These are phyloP conservation scores for Colletotrichum abscissum DNA, from an alignment of 2,329 filamentous ascomycete genomes.

Conservation along the genomic window DNA sequence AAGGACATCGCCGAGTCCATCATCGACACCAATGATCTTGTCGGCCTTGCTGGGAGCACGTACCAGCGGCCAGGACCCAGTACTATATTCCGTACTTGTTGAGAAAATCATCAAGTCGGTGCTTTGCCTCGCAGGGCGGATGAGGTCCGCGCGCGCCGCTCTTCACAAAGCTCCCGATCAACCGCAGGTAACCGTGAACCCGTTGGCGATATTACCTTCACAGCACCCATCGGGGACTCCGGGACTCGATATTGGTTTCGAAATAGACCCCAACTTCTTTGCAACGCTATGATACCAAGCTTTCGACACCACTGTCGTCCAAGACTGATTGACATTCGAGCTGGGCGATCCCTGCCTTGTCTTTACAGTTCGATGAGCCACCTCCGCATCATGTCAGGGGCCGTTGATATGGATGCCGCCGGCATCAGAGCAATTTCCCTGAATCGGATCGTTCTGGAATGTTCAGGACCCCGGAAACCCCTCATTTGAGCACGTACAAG, in stretches of 20 bases:
- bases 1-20: not conserved
- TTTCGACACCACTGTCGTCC: not conserved
- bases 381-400: not conserved
- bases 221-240: slow-evolving; percentile 5
- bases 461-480: not conserved
- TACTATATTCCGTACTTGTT: not conserved
- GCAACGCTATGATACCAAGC: not conserved
- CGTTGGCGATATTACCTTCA: not conserved
- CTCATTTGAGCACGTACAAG: not conserved
- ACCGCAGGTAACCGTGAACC: not conserved
- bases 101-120: not conserved
- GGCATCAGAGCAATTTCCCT: slow-evolving; percentile 1
- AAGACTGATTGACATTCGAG: not conserved
- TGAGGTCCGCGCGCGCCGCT: not conserved
- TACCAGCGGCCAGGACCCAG: not conserved
- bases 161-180: not conserved
- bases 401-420: not conserved
- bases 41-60: not conserved
- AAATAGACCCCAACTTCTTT: not conserved
- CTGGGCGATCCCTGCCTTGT: not conserved
- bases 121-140: not conserved
- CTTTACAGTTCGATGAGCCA: not conserved
- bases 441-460: not conserved
- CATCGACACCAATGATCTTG: not conserved
- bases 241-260: slow-evolving; percentile 1